phyloP scores from a whole-genome alignment of 495 filamentous ascomycete genomes.

The Neurospora tetraspora region DNA sequence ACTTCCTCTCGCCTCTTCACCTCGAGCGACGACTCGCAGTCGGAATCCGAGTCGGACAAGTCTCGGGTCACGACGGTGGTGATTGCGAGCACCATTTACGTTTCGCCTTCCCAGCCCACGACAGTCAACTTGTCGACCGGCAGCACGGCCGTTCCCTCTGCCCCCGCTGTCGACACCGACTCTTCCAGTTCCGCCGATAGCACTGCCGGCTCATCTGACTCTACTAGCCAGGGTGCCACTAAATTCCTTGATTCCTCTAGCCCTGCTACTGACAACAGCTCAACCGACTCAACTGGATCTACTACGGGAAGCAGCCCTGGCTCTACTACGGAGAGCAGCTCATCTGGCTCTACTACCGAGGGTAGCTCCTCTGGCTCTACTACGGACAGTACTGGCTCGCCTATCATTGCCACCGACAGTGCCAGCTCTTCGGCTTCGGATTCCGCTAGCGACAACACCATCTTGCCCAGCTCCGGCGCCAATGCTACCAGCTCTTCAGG shows the following conservation, averaged over 20 bases:
- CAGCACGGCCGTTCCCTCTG: background rate
- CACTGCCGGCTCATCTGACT: background rate
- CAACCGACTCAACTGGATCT: background rate
- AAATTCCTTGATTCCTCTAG: background rate
- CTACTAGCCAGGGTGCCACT: background rate
- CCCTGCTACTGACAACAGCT: background rate
- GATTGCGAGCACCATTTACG: conserved; percentile 17
- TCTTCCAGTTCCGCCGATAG: background rate
- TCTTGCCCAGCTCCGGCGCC: background rate
- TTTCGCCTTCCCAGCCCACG: conserved; percentile 6
- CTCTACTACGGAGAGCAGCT: conserved; percentile 1
- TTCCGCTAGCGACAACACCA: background rate
- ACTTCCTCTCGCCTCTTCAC: background rate
- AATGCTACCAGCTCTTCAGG: background rate
- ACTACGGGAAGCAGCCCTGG: background rate
- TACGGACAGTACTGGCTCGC: background rate
- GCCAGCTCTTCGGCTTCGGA: background rate
- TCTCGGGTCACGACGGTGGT: conserved; percentile 17
- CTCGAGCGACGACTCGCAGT: background rate
- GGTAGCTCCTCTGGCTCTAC: background rate
- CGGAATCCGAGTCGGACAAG: background rate
- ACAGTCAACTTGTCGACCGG: background rate
- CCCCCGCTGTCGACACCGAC: background rate
- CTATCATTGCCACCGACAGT: background rate
- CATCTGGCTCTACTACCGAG: background rate